Base-by-base conservation (phyloP, 1,284 basidiomycete species). In the Melampsora larici-populina region DNA sequence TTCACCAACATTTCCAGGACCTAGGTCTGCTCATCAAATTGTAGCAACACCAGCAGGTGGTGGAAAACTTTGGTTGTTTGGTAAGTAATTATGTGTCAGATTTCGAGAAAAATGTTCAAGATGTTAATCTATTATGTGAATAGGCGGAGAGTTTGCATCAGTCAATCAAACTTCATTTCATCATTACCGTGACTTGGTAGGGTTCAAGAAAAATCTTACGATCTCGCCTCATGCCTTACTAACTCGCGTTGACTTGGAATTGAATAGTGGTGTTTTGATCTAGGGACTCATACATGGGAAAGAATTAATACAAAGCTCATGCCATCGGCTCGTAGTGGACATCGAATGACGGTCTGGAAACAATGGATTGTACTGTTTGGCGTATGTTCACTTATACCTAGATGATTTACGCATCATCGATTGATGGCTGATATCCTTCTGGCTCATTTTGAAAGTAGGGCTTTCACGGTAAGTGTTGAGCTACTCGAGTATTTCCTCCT, bases 301-400 rank as follows among this genome's bases (percentile, higher is more conserved):
- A 87, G 92, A 24, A 92, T 96, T 77, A 94, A 97, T 88, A 87
- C 92, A 9, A 95, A 93, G 82, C 84, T 91, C 21, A 87, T 89
- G 21, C 94, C 94, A 0, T 90, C 88, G 62, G 92, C 93, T 1
- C 87, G 94, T 36, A 92, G 91, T 18, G 94, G 94, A 0, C 93
- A 93, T 84, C 86, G 92, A 89, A 94, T 97, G 93, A 90, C 91
- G 0, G 87, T 91, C 79, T 97, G 92, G 92, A 95, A 95, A 82
- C 90, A 95, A 79, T 90, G 88, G 79, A 88, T 93, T 60, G 87
- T 96, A 49, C 86, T 96, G 0, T 95, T 94, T 82, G 93, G 93
- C 18, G 91, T 91, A 80, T 75, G 86, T 36, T 9, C 36, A 36
- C 36, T 78, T 29, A 62, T 78, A 76, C 17, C n/a, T n/a, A n/a